These are phyloP conservation scores for Sugiyamaella japonica DNA, from an alignment of 1,139 yeast species.

Conservation along the genomic window DNA sequence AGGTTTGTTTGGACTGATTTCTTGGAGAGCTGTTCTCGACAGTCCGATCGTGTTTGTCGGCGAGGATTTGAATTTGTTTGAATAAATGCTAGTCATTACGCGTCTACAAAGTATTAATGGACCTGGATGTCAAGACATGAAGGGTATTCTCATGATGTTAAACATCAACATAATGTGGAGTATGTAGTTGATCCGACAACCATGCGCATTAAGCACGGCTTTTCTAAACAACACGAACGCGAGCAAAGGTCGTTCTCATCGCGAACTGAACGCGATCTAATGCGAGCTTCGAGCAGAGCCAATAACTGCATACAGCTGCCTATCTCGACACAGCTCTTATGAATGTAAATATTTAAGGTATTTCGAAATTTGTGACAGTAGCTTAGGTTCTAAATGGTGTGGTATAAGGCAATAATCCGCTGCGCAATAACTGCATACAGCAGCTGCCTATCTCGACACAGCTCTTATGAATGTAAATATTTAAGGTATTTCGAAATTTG, in stretches of 20 bases:
- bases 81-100: not conserved
- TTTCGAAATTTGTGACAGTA: too few species aligned
- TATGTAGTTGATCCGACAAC: slow-evolving; percentile 14
- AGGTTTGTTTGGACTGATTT: slow-evolving; percentile 17
- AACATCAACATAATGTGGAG: slow-evolving; percentile 1
- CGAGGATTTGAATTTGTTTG: not conserved
- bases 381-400: too few species aligned
- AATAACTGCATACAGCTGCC: too few species aligned
- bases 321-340: too few species aligned
- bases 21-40: slow-evolving; percentile 16
- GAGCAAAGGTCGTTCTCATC: not conserved
- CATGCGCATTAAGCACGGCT: slow-evolving; percentile 13
- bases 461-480: too few species aligned
- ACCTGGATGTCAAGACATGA: not conserved
- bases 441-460: too few species aligned
- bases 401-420: too few species aligned
- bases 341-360: too few species aligned
- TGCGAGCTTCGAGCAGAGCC: too few species aligned
- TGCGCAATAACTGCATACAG: too few species aligned
- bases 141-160: not conserved
- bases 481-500: too few species aligned
- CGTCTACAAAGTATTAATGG: too few species aligned
- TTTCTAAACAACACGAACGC: slow-evolving; percentile 15
- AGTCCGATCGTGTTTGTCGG: not conserved
- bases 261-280: not conserved